phyloP scores from a whole-genome alignment of 2,329 filamentous ascomycete species.

The Aureobasidium sp. region DNA sequence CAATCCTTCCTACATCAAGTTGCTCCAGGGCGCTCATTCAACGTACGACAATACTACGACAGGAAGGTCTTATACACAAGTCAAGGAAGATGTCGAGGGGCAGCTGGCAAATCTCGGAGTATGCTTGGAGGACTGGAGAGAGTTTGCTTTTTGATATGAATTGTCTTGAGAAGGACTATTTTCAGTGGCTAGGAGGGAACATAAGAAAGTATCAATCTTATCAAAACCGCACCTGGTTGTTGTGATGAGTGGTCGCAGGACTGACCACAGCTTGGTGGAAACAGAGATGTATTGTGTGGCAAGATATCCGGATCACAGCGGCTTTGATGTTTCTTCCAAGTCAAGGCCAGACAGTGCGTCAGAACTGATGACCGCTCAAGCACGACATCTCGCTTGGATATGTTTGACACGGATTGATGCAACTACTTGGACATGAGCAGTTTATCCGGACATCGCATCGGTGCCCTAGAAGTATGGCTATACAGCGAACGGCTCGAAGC shows the following conservation, averaged over 20 bases:
- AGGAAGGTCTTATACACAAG: background rate
- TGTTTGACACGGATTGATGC: background rate
- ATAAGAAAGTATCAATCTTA: too few relatives aligned
- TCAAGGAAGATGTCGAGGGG: background rate
- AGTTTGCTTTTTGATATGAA: background rate
- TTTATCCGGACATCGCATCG: background rate
- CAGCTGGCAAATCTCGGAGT: background rate
- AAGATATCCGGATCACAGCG: too few relatives aligned
- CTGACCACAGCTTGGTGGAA: too few relatives aligned
- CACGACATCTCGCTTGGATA: background rate
- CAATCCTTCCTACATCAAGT: background rate
- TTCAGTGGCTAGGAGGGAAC: background rate
- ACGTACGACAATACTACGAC: background rate
- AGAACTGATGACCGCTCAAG: background rate
- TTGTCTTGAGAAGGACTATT: background rate
- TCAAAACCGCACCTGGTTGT: too few relatives aligned
- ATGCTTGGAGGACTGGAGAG: background rate
- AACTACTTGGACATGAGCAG: too few relatives aligned
- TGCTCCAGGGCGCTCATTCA: background rate
- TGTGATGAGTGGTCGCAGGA: too few relatives aligned
- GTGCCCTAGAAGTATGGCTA: background rate
- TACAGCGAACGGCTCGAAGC: background rate
- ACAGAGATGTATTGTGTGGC: too few relatives aligned
- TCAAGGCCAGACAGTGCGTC: too few relatives aligned
- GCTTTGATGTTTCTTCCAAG: too few relatives aligned